phyloP scores from a whole-genome alignment of 352 stramenopile genomes.

The Paralagenidium karlingii region DNA sequence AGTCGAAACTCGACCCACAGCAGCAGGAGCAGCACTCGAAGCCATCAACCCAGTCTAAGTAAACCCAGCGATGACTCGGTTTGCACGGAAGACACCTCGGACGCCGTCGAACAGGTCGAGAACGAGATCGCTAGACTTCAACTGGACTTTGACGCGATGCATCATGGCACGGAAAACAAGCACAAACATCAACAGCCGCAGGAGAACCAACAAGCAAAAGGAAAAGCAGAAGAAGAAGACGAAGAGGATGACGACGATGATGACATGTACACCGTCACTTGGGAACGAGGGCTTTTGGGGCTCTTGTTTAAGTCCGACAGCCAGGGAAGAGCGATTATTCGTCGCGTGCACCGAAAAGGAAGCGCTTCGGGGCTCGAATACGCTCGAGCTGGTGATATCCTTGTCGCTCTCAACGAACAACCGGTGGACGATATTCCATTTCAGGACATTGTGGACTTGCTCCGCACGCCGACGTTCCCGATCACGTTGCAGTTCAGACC shows the following conservation, averaged over 20 bases:
- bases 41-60: too few species aligned
- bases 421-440: conserved; percentile 36
- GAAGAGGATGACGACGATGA: conserved; percentile 47
- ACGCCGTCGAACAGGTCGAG: too few species aligned
- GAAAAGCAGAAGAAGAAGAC: conserved; percentile 16
- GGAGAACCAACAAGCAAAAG: too few species aligned
- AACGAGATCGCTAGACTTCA: too few species aligned
- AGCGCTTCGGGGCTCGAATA: conserved; percentile 39
- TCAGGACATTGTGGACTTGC: conserved; percentile 45
- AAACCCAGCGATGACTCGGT: too few species aligned
- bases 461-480: conserved; percentile 48
- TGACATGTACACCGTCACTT: conserved; percentile 56
- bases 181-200: too few species aligned
- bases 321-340: conserved; percentile 41
- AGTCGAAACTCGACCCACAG: too few species aligned
- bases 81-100: too few species aligned
- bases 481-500: conserved; percentile 58
- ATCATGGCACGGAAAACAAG: too few species aligned
- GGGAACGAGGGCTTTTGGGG: conserved; percentile 46
- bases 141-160: too few species aligned
- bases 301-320: conserved; percentile 58
- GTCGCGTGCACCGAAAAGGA: conserved; percentile 62
- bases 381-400: conserved; percentile 57
- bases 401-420: conserved; percentile 50
- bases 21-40: too few species aligned